phyloP scores from a whole-genome alignment of 169 alveolate species.

The Amoebophrya sp. region DNA sequence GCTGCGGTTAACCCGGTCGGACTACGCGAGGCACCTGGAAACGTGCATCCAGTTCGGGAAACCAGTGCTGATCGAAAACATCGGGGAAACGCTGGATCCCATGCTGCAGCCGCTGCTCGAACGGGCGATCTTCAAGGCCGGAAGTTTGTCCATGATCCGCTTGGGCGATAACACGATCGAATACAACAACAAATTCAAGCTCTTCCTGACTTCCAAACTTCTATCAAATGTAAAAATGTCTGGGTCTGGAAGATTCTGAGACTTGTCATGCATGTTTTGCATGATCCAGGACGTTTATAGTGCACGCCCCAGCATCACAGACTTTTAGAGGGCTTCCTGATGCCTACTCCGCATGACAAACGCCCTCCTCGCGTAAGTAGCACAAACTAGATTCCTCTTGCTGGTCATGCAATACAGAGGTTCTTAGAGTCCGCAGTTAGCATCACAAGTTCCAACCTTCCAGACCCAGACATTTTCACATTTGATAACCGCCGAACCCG shows the following conservation, averaged over 20 bases:
- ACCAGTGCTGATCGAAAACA: conserved; percentile 86
- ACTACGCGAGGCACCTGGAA: conserved; percentile 64
- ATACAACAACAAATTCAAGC: conserved; percentile 79
- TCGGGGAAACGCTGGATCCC: conserved; percentile 90
- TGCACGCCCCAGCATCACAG: too few relatives aligned
- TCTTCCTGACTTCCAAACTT: conserved; percentile 83
- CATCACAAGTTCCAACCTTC: too few relatives aligned
- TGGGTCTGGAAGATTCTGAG: too few relatives aligned
- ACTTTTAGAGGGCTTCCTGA: too few relatives aligned
- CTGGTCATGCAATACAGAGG: too few relatives aligned
- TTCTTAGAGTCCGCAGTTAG: too few relatives aligned
- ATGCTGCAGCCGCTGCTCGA: conserved; percentile 87
- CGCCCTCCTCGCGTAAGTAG: too few relatives aligned
- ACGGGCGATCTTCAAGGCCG: conserved; percentile 76
- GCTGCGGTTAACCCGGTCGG: conserved; percentile 58
- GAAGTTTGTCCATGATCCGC: conserved; percentile 67
- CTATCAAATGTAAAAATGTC: neutral
- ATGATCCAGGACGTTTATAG: too few relatives aligned
- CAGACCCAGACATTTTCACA: too few relatives aligned
- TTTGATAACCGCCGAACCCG: conserved; percentile 84
- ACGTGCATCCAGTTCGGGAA: conserved; percentile 74
- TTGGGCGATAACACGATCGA: conserved; percentile 84
- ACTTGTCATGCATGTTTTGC: too few relatives aligned
- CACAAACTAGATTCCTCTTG: too few relatives aligned
- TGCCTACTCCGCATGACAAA: too few relatives aligned